Evolutionary conservation across 83 land plant genomes (phyloP), one percentile per base, ranked within the genome.

Genomic region (Picea mariana): DNA sequence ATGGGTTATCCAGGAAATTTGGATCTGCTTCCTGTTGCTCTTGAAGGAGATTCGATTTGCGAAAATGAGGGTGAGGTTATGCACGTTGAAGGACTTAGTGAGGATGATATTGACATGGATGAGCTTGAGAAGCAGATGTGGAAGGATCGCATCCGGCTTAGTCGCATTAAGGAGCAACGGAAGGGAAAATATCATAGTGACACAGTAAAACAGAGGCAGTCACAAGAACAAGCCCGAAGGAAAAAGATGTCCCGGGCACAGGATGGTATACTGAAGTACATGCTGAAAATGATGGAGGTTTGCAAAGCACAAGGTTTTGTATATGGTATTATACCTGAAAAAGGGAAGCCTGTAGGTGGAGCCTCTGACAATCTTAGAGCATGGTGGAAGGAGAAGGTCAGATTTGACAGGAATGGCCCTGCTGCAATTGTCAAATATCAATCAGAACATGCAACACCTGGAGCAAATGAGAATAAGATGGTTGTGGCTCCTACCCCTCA

Each of bases 241-340:
- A 90, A 90, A 85, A 90, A 90, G 87, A 88, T 90, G 91, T 91
- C 94, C 0, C 81, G 96, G 9, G 96, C 96, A 6, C 94, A 91
- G 78, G 96, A 94, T 82, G 96, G 94, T 15, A 91, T 94, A 24
- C 60, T 92, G 34, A 31, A 31, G 34, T 31, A 31, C 34, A 31
- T 31, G 34, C 34, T 31, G 34, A 31, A 31, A 31, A 31, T 31
- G 34, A 31, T 31, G 34, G 34, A 31, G 1, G 34, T 31, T 31
- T 31, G 34, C 34, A 31, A 31, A 31, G 34, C 34, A 31, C 34
- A 31, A 31, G 34, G 34, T 31, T 31, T 31, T 31, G 34, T 31
- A 31, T 31, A 31, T 2, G 34, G 34, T 1, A 31, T 31, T 1
- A 31, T 31, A 1, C 34, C 34, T 31, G 60, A 92, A 92, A 82